These are phyloP conservation scores for Termitomyces sp. DNA, from an alignment of 768 basidiomycete genomes.

Conservation along the genomic window DNA sequence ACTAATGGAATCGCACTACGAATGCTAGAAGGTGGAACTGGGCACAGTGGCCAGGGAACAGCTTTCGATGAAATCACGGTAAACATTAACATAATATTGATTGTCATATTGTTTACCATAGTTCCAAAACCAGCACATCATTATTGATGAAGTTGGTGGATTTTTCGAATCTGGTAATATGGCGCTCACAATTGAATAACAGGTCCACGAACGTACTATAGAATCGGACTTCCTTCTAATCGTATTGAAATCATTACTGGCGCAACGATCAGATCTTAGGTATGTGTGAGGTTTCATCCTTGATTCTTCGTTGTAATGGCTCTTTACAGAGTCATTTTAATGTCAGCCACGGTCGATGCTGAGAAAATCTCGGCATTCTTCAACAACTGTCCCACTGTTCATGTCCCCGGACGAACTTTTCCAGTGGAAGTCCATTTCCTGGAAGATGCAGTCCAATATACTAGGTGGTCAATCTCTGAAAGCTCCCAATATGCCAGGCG, in stretches of 20 bases:
- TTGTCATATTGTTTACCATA: neutral
- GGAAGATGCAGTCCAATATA: conserved; percentile 86
- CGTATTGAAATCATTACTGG: conserved; percentile 79
- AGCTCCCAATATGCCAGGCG: conserved; percentile 76
- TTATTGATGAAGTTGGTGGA: conserved; percentile 79
- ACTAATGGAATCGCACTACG: conserved; percentile 94
- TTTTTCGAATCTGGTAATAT: neutral
- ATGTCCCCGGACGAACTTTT: conserved; percentile 92
- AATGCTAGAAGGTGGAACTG: conserved; percentile 88
- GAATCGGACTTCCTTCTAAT: conserved; percentile 97
- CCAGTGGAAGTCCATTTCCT: conserved; percentile 83
- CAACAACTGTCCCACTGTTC: conserved; percentile 76
- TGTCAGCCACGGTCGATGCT: conserved; percentile 95
- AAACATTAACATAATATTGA: conserved; percentile 9
- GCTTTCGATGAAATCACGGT: conserved; percentile 96
- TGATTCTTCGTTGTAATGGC: conserved; percentile 1
- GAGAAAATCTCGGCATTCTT: conserved; percentile 88
- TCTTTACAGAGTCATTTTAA: conserved; percentile 70
- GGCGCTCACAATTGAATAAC: neutral
- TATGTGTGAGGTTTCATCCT: conserved; percentile 22
- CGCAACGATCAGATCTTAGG: conserved; percentile 81
- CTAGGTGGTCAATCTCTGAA: conserved; percentile 74
- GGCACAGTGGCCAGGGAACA: conserved; percentile 61
- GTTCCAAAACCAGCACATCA: conserved; percentile 65
- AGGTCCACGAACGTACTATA: conserved; percentile 95